Conservation (phyloP, 371 early-diverging fungal genomes). For the Rhizopus sp. region DNA sequence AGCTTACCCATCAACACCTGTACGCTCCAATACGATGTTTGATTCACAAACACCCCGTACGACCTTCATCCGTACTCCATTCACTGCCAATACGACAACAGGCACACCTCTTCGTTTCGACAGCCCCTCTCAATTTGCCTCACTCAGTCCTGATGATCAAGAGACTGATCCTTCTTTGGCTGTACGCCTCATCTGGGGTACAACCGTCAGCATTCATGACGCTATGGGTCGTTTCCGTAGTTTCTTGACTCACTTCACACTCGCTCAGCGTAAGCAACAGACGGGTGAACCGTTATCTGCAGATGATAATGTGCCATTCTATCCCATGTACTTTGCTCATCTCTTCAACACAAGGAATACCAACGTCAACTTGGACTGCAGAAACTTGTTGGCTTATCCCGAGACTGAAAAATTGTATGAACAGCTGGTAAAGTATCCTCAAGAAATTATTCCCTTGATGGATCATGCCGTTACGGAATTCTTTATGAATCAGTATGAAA, state of each 20-base stretch:
- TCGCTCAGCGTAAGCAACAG: constrained; percentile 61
- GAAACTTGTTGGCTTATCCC: constrained; percentile 77
- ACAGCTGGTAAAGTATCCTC: constrained; percentile 94
- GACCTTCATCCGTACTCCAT: constrained; percentile 47
- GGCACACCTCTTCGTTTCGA: constrained; percentile 5
- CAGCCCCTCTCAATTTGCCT: constrained; percentile 13
- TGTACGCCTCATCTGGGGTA: constrained; percentile 96
- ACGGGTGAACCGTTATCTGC: constrained; percentile 37
- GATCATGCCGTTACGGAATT: constrained; percentile 88
- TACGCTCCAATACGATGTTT: constrained; percentile 20
- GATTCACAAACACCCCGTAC: constrained; percentile 37
- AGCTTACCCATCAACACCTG: constrained; percentile 46
- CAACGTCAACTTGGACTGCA: constrained; percentile 89
- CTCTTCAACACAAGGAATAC: constrained; percentile 53
- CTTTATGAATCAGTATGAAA: constrained; percentile 68
- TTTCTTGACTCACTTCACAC: constrained; percentile 83
- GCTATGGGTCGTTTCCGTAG: constrained; percentile 87
- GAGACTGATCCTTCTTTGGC: constrained; percentile 48
- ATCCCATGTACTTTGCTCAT: constrained; percentile 65
- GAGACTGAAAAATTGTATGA: constrained; percentile 71
- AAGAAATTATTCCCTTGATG: constrained; percentile 97
- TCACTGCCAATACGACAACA: constrained; percentile 27
- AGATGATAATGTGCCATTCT: constrained; percentile 66
- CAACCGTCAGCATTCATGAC: constrained; percentile 94
- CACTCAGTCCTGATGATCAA: constrained; percentile 34